phyloP scores from a whole-genome alignment of 2,329 filamentous ascomycete species.

The Pseudocercospora vitis region DNA sequence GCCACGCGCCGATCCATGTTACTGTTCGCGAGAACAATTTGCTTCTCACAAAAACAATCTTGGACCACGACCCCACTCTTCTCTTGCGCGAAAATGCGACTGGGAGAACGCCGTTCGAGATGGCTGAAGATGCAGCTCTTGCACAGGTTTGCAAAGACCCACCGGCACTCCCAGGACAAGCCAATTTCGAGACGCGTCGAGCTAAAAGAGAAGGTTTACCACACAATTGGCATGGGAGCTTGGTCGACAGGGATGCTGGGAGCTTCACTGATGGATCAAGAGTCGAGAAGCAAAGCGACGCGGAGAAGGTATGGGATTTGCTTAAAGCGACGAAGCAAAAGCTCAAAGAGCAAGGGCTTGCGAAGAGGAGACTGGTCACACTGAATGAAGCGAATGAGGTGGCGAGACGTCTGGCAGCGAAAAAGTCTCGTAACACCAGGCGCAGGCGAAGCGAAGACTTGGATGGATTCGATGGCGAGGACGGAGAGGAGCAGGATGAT shows the following conservation, averaged over 20 bases:
- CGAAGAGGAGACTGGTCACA: slow-evolving; percentile 56
- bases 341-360: slow-evolving; percentile 22
- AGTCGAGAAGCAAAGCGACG: slow-evolving; percentile 18
- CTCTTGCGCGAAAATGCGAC: slow-evolving; percentile 73
- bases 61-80: slow-evolving; percentile 59
- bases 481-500: not conserved
- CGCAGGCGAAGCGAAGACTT: not conserved
- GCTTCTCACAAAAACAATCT: slow-evolving; percentile 53
- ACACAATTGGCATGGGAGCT: slow-evolving; percentile 8
- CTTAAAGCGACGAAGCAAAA: slow-evolving; percentile 37
- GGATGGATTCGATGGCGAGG: not conserved
- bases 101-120: slow-evolving; percentile 69
- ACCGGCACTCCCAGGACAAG: slow-evolving; percentile 17
- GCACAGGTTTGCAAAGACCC: slow-evolving; percentile 22
- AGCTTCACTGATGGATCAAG: slow-evolving; percentile 27
- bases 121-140: slow-evolving; percentile 59
- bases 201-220: not conserved
- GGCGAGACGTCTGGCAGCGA: slow-evolving; percentile 41
- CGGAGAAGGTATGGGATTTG: slow-evolving; percentile 39
- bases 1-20: slow-evolving; percentile 65
- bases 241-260: slow-evolving; percentile 18
- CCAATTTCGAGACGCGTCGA: not conserved
- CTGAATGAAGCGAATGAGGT: slow-evolving; percentile 63
- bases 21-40: slow-evolving; percentile 48
- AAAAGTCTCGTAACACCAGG: slow-evolving; percentile 7